These are phyloP conservation scores for Ammopiptanthus mongolicus DNA, from an alignment of 306 rosid genomes.

Conservation along the genomic window DNA sequence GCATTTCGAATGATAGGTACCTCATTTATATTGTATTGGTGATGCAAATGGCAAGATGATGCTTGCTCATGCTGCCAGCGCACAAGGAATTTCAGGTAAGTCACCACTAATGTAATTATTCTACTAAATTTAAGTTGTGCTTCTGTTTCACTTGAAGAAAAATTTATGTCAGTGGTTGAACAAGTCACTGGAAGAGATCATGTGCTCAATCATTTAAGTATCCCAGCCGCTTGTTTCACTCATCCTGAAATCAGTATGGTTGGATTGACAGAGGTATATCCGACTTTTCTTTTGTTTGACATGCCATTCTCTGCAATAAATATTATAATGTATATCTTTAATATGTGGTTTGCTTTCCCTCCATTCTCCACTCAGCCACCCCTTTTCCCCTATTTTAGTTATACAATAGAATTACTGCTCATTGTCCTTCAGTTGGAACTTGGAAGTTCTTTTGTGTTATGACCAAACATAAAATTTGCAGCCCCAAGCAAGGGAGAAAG, in stretches of 20 bases:
- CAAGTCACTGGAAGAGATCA: conserved; percentile 93
- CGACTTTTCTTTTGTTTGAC: background rate
- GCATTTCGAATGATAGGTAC: conserved; percentile 57
- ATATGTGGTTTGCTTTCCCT: background rate
- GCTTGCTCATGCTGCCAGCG: conserved; percentile 99
- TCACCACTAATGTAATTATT: conserved; percentile 5
- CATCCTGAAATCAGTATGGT: conserved; percentile 98
- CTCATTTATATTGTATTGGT: conserved; percentile 85
- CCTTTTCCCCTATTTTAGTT: background rate
- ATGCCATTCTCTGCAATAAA: background rate
- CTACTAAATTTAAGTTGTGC: background rate
- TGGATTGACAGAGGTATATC: conserved; percentile 80
- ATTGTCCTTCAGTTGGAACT: background rate
- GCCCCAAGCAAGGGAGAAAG: conserved; percentile 98
- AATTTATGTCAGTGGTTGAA: conserved; percentile 66
- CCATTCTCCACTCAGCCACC: background rate
- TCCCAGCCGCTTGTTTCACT: conserved; percentile 96
- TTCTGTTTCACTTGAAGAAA: background rate
- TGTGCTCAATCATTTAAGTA: conserved; percentile 88
- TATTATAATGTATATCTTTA: background rate
- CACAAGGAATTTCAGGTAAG: conserved; percentile 92
- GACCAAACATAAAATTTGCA: conserved; percentile 36
- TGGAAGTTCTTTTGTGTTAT: conserved; percentile 7
- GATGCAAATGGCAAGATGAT: conserved; percentile 98
- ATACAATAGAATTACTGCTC: background rate